A percentile compares a stretch with the other conserved stretches of the same genome.
phyloP scores from a whole-genome alignment of 805 yeast genomes.

The Starmerella riodocensis region DNA sequence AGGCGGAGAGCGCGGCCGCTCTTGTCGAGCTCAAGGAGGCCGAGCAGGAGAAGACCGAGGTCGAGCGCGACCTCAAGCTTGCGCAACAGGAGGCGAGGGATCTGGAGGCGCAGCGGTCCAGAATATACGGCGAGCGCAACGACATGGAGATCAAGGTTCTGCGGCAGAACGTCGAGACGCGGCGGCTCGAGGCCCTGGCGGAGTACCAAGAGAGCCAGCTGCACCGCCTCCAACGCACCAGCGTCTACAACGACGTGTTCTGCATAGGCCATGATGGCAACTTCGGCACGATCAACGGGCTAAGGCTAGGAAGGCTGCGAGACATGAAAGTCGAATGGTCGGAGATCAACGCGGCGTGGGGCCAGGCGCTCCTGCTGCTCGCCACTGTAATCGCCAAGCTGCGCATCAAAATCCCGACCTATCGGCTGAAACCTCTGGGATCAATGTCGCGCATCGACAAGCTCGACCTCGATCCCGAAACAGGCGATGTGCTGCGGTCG shows the following conservation, averaged over 20 bases:
- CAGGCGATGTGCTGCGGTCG: slow-evolving; percentile 28
- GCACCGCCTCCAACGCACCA: slow-evolving; percentile 57
- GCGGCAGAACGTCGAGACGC: slow-evolving; percentile 41
- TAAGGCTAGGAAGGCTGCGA: slow-evolving; percentile 60
- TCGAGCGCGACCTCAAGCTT: slow-evolving; percentile 31
- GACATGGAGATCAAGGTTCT: slow-evolving; percentile 40
- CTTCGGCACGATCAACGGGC: slow-evolving; percentile 78
- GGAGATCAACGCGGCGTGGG: slow-evolving; percentile 83
- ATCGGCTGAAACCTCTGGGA: slow-evolving; percentile 67
- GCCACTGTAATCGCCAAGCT: slow-evolving; percentile 50
- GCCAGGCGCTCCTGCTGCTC: slow-evolving; percentile 61
- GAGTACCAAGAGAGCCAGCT: slow-evolving; percentile 50
- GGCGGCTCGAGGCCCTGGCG: slow-evolving; percentile 49
- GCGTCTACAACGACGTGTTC: slow-evolving; percentile 74
- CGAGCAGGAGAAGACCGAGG: slow-evolving; percentile 26
- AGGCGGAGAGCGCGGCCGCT: slow-evolving; percentile 28
- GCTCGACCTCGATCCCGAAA: slow-evolving; percentile 30
- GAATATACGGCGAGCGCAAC: slow-evolving; percentile 43
- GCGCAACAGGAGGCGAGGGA: slow-evolving; percentile 30
- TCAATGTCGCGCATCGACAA: slow-evolving; percentile 67
- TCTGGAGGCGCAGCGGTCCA: slow-evolving; percentile 29
- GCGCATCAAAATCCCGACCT: slow-evolving; percentile 42
- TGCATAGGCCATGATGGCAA: slow-evolving; percentile 71
- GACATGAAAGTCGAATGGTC: slow-evolving; percentile 65
- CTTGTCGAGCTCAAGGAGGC: slow-evolving; percentile 29